phyloP scores from a whole-genome alignment of 2,329 filamentous ascomycete genomes.

The Ascochyta koolunga region DNA sequence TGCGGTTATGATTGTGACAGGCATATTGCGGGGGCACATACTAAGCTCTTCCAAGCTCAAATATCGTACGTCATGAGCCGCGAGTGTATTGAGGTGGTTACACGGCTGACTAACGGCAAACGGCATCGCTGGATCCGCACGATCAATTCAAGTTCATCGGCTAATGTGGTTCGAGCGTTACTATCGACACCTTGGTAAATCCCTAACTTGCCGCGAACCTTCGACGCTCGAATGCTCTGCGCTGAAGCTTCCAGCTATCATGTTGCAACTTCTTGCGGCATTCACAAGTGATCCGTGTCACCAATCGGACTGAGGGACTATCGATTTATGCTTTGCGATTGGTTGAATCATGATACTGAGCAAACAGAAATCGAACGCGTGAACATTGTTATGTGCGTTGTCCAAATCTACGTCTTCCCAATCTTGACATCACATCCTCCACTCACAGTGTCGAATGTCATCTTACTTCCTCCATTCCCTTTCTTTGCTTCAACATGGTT shows the following conservation, averaged over 20 bases:
- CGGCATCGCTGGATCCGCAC: not conserved
- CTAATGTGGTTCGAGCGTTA: not conserved
- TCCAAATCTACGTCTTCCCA: conserved; percentile 20
- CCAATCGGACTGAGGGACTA: not conserved
- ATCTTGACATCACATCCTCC: conserved; percentile 42
- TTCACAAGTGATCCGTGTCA: not conserved
- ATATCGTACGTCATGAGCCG: not conserved
- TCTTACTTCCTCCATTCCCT: conserved; percentile 41
- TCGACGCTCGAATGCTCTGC: not conserved
- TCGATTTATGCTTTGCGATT: not conserved
- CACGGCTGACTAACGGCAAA: conserved; percentile 12
- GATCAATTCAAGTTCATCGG: not conserved
- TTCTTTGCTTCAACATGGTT: conserved; percentile 50
- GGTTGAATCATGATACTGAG: not conserved
- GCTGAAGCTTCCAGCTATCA: not conserved
- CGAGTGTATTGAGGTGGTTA: not conserved
- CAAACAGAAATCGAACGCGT: too few relatives aligned
- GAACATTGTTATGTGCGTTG: too few relatives aligned
- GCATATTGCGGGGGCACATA: conserved; percentile 8
- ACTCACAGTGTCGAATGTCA: conserved; percentile 44
- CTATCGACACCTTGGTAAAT: not conserved
- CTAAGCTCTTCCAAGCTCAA: conserved; percentile 7
- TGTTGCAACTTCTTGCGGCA: not conserved
- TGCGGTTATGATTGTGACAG: conserved; percentile 18
- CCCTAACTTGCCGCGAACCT: not conserved